Evolutionary conservation across 352 stramenopile species (phyloP).

Genomic region (Phytophthora sansomeana): DNA sequence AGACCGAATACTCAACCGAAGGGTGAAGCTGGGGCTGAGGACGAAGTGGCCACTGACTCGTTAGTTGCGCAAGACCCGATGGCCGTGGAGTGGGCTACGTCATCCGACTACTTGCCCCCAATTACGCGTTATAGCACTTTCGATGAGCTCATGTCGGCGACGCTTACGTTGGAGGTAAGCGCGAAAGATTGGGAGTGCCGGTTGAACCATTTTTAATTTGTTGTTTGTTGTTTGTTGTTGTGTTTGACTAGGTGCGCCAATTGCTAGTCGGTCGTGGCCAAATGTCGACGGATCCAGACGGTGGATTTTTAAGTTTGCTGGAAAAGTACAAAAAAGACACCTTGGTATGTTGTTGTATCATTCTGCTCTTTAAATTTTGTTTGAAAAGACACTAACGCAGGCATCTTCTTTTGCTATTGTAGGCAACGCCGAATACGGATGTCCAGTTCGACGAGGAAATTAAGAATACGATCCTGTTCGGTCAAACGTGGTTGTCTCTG

Average conservation of each 20-base stretch:
- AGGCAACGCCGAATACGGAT: conserved; percentile 52
- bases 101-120: conserved; percentile 71
- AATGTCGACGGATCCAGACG: conserved; percentile 86
- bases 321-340: conserved; percentile 90
- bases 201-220: neutral
- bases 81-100: conserved; percentile 71
- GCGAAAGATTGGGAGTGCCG: neutral
- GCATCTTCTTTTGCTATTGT: neutral
- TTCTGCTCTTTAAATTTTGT: neutral
- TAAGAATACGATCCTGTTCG: conserved; percentile 87
- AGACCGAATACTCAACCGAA: conserved; percentile 70
- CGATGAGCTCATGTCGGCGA: conserved; percentile 91
- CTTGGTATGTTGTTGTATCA: conserved; percentile 40
- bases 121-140: conserved; percentile 92
- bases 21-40: conserved; percentile 40
- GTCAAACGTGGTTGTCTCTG: conserved; percentile 88
- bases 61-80: conserved; percentile 83
- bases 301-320: conserved; percentile 80
- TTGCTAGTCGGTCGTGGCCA: conserved; percentile 82
- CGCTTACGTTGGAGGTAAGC: conserved; percentile 83
- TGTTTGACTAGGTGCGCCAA: conserved; percentile 81
- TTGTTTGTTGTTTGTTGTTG: conserved; percentile 4
- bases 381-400: conserved; percentile 17
- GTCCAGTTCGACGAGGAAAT: conserved; percentile 83
- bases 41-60: conserved; percentile 58